These are phyloP conservation scores for Serendipita vermifera DNA, from an alignment of 768 basidiomycete species.

Conservation along the genomic window DNA sequence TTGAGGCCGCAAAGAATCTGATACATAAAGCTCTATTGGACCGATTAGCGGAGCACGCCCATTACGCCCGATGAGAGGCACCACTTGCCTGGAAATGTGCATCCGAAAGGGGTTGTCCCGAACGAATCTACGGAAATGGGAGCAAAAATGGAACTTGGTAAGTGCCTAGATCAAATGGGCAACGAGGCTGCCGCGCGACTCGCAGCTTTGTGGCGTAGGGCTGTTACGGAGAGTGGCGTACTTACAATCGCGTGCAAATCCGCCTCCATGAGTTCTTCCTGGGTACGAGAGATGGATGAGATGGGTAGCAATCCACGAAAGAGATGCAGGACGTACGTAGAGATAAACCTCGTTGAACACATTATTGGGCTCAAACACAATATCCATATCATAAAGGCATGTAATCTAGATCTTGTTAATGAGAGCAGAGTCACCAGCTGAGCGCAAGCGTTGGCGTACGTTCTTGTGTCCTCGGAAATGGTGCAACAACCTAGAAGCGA, in stretches of 20 bases:
- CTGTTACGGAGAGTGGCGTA: too few relatives aligned
- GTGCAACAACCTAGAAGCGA: slow-evolving; percentile 58
- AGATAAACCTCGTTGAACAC: slow-evolving; percentile 96
- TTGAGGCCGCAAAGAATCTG: slow-evolving; percentile 97
- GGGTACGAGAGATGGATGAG: slow-evolving; percentile 9
- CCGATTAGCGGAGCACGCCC: background rate
- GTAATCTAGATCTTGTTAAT: slow-evolving; percentile 49
- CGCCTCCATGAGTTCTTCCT: slow-evolving; percentile 99
- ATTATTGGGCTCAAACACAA: slow-evolving; percentile 81
- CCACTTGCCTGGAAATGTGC: slow-evolving; percentile 59
- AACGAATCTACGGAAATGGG: slow-evolving; percentile 49
- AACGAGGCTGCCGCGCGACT: background rate
- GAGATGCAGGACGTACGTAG: slow-evolving; percentile 41
- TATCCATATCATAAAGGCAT: slow-evolving; percentile 96
- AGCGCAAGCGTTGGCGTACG: slow-evolving; percentile 32
- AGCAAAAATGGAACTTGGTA: slow-evolving; percentile 8
- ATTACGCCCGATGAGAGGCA: background rate
- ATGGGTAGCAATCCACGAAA: background rate
- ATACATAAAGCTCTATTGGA: slow-evolving; percentile 68
- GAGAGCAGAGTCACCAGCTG: slow-evolving; percentile 6
- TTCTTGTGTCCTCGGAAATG: slow-evolving; percentile 99
- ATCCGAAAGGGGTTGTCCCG: slow-evolving; percentile 76
- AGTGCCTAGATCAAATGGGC: background rate
- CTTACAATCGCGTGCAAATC: slow-evolving; percentile 95
- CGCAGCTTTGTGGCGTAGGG: too few relatives aligned